Percentiles rank a stretch among this genome's conserved stretches.
phyloP scores from a whole-genome alignment of 768 basidiomycete genomes.

The Rhodocollybia butyracea region DNA sequence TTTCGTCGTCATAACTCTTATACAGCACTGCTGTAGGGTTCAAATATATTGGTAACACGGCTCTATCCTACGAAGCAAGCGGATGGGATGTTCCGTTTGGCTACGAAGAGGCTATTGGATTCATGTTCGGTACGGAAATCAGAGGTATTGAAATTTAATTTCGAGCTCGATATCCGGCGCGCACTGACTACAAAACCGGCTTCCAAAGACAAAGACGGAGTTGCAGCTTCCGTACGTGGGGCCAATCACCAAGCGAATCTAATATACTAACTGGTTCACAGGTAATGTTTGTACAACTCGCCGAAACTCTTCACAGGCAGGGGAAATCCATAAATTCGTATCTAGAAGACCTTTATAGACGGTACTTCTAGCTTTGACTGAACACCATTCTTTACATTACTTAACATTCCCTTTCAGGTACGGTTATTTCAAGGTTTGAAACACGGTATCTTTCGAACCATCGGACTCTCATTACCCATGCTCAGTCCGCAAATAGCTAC shows the following conservation, averaged over 20 bases:
- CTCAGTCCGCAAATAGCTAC: slow-evolving; percentile 77
- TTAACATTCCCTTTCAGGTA: slow-evolving; percentile 3
- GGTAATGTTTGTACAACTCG: slow-evolving; percentile 72
- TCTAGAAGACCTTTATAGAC: slow-evolving; percentile 60
- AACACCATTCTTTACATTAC: neutral
- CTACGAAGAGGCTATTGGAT: slow-evolving; percentile 93
- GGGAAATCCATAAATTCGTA: slow-evolving; percentile 55
- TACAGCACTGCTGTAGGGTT: slow-evolving; percentile 50
- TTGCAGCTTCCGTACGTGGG: slow-evolving; percentile 70
- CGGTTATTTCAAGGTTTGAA: slow-evolving; percentile 67
- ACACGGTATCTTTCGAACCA: neutral
- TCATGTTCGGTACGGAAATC: slow-evolving; percentile 78
- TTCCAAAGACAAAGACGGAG: slow-evolving; percentile 76
- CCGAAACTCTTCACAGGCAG: slow-evolving; percentile 41
- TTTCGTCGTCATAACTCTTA: slow-evolving; percentile 13
- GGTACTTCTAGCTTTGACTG: slow-evolving; percentile 29
- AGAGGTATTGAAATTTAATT: too few species aligned
- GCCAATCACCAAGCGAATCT: too few species aligned
- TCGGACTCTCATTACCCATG: neutral
- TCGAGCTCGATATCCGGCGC: too few species aligned
- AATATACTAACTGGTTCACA: slow-evolving; percentile 19
- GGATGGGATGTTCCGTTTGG: slow-evolving; percentile 79
- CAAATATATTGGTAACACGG: slow-evolving; percentile 88
- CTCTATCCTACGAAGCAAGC: slow-evolving; percentile 54
- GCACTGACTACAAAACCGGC: neutral